phyloP scores from a whole-genome alignment of 257 asterid genomes.

The Forsythia suspensa region DNA sequence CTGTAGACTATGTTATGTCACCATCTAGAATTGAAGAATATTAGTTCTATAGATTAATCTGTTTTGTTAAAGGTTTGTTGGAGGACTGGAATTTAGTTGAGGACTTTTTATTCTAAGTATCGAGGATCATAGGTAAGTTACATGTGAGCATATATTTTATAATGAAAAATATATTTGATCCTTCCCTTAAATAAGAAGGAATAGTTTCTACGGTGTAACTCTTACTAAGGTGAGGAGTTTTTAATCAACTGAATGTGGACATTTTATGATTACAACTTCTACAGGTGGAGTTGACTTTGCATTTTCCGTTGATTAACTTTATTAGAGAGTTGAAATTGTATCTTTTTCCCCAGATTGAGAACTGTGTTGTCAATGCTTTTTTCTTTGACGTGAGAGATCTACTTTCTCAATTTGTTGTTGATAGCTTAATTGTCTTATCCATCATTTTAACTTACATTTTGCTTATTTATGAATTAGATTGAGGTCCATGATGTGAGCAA shows the following conservation, averaged over 20 bases:
- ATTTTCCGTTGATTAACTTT: not conserved
- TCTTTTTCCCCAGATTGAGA: not conserved
- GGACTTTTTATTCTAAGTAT: not conserved
- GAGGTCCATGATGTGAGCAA: slow-evolving; percentile 99
- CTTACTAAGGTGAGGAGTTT: too few relatives aligned
- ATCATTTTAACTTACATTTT: slow-evolving; percentile 11
- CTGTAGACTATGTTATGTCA: not conserved
- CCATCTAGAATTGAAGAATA: not conserved
- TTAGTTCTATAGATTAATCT: not conserved
- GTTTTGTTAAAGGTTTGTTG: not conserved
- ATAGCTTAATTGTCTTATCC: slow-evolving; percentile 11
- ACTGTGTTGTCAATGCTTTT: not conserved
- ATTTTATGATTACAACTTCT: not conserved
- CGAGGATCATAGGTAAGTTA: not conserved
- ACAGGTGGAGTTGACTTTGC: not conserved
- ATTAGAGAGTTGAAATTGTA: not conserved
- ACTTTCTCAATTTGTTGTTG: slow-evolving; percentile 4
- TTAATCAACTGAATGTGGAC: too few relatives aligned
- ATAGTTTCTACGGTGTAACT: too few relatives aligned
- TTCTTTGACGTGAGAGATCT: not conserved
- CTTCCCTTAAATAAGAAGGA: not conserved
- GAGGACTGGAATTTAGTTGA: not conserved
- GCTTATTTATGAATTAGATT: slow-evolving; percentile 48
- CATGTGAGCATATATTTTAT: not conserved
- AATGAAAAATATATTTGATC: not conserved